These are phyloP conservation scores for Lasiodiplodia sp. DNA, from an alignment of 2,329 filamentous ascomycete species.

Conservation along the genomic window DNA sequence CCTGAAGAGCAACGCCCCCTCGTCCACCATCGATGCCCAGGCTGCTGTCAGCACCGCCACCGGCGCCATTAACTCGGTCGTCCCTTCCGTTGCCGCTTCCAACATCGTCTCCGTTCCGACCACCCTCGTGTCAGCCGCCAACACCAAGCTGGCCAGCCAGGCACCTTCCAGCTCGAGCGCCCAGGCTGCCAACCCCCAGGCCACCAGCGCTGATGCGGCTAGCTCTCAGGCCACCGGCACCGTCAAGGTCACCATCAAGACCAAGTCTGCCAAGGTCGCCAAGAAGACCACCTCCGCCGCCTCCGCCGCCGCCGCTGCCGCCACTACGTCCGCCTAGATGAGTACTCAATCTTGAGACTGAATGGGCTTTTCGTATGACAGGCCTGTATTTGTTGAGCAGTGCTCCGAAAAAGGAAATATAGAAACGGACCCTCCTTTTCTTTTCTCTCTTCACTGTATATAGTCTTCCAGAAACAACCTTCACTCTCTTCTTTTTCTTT, in stretches of 20 bases:
- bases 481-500: too few relatives aligned
- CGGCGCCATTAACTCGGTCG: neutral
- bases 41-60: neutral
- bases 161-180: too few relatives aligned
- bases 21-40: neutral
- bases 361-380: neutral
- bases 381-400: too few relatives aligned
- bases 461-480: too few relatives aligned
- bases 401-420: neutral
- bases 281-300: neutral
- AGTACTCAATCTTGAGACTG: neutral
- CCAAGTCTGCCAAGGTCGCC: neutral
- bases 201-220: too few relatives aligned
- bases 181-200: too few relatives aligned
- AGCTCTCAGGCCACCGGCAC: too few relatives aligned
- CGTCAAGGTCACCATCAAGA: neutral
- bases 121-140: neutral
- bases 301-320: too few relatives aligned
- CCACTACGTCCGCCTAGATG: neutral
- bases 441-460: too few relatives aligned
- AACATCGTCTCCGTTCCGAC: neutral
- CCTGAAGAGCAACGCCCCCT: neutral
- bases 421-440: too few relatives aligned
- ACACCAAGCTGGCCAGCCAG: too few relatives aligned
- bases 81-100: neutral